These are phyloP conservation scores for Sporothrix globosa DNA, from an alignment of 2,329 filamentous ascomycete genomes.

Conservation along the genomic window DNA sequence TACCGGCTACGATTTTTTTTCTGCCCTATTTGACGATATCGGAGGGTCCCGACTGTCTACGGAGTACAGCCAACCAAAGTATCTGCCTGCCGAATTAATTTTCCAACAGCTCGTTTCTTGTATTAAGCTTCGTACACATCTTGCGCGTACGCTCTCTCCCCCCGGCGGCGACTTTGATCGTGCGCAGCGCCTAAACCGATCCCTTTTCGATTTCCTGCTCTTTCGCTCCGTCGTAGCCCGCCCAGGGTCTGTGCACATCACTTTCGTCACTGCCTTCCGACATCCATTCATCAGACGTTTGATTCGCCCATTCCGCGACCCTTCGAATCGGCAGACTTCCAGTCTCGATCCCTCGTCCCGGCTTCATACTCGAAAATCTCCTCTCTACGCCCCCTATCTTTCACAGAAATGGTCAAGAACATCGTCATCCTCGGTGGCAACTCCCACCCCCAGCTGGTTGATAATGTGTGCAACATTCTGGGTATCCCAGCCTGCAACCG, in stretches of 20 bases:
- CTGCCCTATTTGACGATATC: slow-evolving; percentile 34
- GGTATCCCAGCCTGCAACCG: slow-evolving; percentile 84
- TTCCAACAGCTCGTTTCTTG: slow-evolving; percentile 12
- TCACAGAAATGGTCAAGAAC: slow-evolving; percentile 79
- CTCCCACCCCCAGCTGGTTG: slow-evolving; percentile 85
- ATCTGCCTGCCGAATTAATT: slow-evolving; percentile 16
- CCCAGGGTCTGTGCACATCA: slow-evolving; percentile 1
- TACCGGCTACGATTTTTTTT: slow-evolving; percentile 31
- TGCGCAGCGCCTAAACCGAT: slow-evolving; percentile 12
- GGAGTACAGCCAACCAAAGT: slow-evolving; percentile 24
- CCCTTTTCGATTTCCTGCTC: not conserved
- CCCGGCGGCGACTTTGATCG: slow-evolving; percentile 11
- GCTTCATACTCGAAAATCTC: not conserved
- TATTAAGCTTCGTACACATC: slow-evolving; percentile 4
- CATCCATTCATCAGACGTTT: not conserved
- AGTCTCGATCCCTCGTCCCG: not conserved
- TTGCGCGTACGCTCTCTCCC: slow-evolving; percentile 23
- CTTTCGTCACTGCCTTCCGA: not conserved
- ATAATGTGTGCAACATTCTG: slow-evolving; percentile 84
- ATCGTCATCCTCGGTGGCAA: slow-evolving; percentile 92
- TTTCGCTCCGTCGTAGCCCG: slow-evolving; percentile 5
- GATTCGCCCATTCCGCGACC: slow-evolving; percentile 16
- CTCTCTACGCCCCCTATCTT: not conserved
- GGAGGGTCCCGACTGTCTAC: slow-evolving; percentile 29
- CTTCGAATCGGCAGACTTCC: not conserved